Percentiles rank a stretch among this genome's conserved stretches.
These are phyloP conservation scores for Orobanche coerulescens DNA, from an alignment of 257 asterid genomes.

Conservation along the genomic window DNA sequence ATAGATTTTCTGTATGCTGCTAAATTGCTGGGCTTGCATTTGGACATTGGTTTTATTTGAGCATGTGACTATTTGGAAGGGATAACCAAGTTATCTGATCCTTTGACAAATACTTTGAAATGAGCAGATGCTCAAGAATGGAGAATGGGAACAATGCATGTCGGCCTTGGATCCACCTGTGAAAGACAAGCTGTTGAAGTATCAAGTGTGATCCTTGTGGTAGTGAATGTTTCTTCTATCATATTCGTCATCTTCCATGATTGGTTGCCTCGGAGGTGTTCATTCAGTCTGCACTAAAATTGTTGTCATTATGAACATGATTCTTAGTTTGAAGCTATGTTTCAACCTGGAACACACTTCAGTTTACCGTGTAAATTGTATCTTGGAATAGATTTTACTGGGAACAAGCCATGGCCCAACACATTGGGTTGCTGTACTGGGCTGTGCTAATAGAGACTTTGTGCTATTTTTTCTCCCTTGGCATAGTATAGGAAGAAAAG, in stretches of 20 bases:
- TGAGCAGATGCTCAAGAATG: constrained; percentile 72
- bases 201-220: constrained; percentile 31
- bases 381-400: constrained; percentile 7
- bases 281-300: constrained; percentile 13
- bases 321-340: constrained; percentile 18
- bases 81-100: background rate
- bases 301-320: background rate
- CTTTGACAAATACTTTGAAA: background rate
- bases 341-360: constrained; percentile 3
- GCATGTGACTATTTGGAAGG: background rate
- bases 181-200: constrained; percentile 54
- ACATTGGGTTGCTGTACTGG: constrained; percentile 11
- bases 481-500: constrained; percentile 17
- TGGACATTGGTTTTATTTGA: background rate
- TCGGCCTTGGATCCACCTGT: constrained; percentile 72
- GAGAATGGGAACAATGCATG: constrained; percentile 91
- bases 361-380: background rate
- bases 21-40: background rate
- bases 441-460: background rate
- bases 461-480: background rate
- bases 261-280: constrained; percentile 5
- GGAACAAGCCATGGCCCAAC: constrained; percentile 18
- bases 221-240: constrained; percentile 8
- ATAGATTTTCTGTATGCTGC: background rate
- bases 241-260: constrained; percentile 5